Evolutionary conservation across 2,329 filamentous ascomycete species (phyloP).

Genomic region (Drechslerella coelobrocha): DNA sequence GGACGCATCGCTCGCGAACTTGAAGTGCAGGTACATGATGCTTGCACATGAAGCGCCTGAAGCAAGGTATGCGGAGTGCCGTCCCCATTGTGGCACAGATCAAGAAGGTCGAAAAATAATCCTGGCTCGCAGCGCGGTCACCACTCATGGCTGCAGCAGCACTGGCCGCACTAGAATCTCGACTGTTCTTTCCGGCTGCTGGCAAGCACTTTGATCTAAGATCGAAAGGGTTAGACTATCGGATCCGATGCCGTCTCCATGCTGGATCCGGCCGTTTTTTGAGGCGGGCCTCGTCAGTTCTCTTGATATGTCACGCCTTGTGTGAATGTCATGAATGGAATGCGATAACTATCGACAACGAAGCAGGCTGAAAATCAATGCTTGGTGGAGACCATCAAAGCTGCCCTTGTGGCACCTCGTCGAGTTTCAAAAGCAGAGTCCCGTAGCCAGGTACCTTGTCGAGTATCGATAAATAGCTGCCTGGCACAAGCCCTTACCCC

Average conservation of each 20-base stretch:
- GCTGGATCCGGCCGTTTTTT: background rate
- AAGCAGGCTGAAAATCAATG: background rate
- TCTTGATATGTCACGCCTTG: background rate
- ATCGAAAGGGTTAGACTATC: background rate
- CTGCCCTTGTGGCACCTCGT: background rate
- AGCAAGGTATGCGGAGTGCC: background rate
- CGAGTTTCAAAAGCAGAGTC: background rate
- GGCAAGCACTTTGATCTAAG: background rate
- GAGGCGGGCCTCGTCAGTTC: background rate
- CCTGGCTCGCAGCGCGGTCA: background rate
- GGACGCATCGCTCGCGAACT: background rate
- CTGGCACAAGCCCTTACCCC: background rate
- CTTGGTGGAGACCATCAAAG: background rate
- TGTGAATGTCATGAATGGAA: background rate
- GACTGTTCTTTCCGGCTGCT: conserved; percentile 1
- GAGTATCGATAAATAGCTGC: background rate
- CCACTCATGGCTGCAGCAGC: background rate
- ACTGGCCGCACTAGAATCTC: too few species aligned
- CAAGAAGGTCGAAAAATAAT: background rate
- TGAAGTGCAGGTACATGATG: background rate
- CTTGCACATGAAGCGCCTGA: background rate
- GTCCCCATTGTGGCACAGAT: background rate
- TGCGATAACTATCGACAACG: background rate
- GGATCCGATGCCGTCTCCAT: conserved; percentile 1
- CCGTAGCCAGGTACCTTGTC: background rate